A percentile compares a stretch with the other conserved stretches of the same genome.
These are phyloP conservation scores for Alternaria solani DNA, from an alignment of 2,329 filamentous ascomycete species.

Conservation along the genomic window DNA sequence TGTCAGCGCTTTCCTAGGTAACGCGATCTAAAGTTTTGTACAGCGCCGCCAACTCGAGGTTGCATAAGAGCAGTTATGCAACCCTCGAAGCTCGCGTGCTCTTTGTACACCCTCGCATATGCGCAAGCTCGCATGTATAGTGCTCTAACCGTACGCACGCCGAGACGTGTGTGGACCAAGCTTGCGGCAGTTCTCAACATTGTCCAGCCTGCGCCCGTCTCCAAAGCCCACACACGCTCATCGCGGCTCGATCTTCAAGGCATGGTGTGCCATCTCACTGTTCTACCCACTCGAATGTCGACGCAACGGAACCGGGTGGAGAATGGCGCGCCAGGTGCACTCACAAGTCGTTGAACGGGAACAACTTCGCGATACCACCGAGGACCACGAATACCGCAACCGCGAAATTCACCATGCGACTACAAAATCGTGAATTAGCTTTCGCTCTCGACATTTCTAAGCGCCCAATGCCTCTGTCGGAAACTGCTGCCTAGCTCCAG, in stretches of 20 bases:
- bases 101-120: neutral
- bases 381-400: slow-evolving; percentile 87
- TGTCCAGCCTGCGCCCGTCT: neutral
- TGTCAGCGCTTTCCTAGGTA: slow-evolving; percentile 29
- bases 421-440: slow-evolving; percentile 52
- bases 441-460: neutral
- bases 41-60: neutral
- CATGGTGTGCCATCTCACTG: neutral
- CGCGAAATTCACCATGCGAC: slow-evolving; percentile 92
- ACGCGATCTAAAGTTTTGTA: neutral
- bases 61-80: neutral
- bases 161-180: neutral
- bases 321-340: slow-evolving; percentile 44
- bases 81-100: neutral
- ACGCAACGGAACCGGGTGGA: slow-evolving; percentile 1
- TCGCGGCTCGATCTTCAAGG: neutral
- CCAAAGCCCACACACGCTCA: neutral
- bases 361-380: slow-evolving; percentile 80
- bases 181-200: neutral
- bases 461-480: slow-evolving; percentile 12
- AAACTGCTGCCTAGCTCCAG: slow-evolving; percentile 27
- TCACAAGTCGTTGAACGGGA: slow-evolving; percentile 56
- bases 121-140: neutral
- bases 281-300: neutral
- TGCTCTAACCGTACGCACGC: neutral